Conservation (phyloP, 208 protist species). For the Naegleria lovaniensis region DNA sequence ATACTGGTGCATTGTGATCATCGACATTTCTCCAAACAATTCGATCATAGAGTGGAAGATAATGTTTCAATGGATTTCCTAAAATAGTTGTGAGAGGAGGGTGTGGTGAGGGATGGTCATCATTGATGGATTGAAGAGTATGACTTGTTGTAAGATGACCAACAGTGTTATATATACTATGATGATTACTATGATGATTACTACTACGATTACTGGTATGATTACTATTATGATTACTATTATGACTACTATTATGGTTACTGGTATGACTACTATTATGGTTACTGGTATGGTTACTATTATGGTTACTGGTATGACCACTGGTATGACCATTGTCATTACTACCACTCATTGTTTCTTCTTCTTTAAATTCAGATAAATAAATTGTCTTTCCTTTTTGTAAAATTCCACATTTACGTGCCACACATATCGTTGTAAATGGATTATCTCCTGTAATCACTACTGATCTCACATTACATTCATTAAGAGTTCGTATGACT, state of each 20-base stretch:
- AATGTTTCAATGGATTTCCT: neutral
- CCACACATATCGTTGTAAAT: conserved; percentile 47
- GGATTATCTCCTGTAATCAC: conserved; percentile 60
- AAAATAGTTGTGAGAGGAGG: neutral
- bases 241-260: too few relatives aligned
- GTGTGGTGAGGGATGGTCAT: neutral
- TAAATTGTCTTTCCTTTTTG: neutral
- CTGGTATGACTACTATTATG: too few relatives aligned
- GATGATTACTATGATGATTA: too few relatives aligned
- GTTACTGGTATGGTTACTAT: too few relatives aligned
- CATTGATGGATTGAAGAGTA: neutral
- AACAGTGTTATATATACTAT: too few relatives aligned
- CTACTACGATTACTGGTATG: too few relatives aligned
- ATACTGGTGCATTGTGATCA: neutral
- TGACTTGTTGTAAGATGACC: too few relatives aligned
- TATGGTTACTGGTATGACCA: too few relatives aligned
- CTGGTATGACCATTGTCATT: neutral
- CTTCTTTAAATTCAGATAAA: neutral
- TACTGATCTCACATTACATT: conserved; percentile 41
- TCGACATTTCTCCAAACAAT: conserved; percentile 7
- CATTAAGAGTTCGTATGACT: conserved; percentile 38
- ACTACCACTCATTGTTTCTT: neutral
- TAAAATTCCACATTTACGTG: conserved; percentile 37
- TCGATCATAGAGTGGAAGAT: neutral
- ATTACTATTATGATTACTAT: too few relatives aligned